phyloP scores from a whole-genome alignment of 192 early-diverging fungal species.

The Dispira parvispora region DNA sequence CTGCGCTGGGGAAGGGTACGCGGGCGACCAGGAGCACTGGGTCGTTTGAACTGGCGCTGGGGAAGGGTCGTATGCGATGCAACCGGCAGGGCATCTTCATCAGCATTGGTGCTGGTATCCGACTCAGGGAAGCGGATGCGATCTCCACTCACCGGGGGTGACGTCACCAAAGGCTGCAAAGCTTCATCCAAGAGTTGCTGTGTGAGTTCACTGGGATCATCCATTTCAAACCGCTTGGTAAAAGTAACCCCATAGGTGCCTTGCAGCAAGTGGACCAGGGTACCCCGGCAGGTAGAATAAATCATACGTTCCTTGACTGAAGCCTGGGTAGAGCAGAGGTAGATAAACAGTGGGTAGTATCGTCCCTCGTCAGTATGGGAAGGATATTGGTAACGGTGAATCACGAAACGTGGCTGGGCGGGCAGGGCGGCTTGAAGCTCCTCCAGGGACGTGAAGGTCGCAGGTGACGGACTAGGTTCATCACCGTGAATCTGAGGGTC shows the following conservation, averaged over 20 bases:
- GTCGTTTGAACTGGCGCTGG: slow-evolving; percentile 6
- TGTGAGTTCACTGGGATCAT: slow-evolving; percentile 36
- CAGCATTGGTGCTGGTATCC: not conserved
- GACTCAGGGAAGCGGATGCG: not conserved
- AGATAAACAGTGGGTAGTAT: slow-evolving; percentile 54
- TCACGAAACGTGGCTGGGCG: slow-evolving; percentile 43
- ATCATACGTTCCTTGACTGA: slow-evolving; percentile 85
- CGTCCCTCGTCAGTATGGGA: slow-evolving; percentile 9
- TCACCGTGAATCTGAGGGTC: not conserved
- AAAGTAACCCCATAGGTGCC: slow-evolving; percentile 33
- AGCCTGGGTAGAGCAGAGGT: slow-evolving; percentile 63
- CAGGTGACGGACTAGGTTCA: not conserved
- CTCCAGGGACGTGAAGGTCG: slow-evolving; percentile 12
- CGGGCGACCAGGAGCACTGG: slow-evolving; percentile 2
- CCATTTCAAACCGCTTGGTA: slow-evolving; percentile 50
- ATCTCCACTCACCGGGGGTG: not conserved
- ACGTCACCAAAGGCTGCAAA: slow-evolving; percentile 12
- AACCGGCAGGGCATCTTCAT: not conserved
- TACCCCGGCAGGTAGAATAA: slow-evolving; percentile 58
- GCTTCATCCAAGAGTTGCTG: slow-evolving; percentile 35
- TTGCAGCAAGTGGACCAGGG: slow-evolving; percentile 37
- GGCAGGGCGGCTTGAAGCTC: slow-evolving; percentile 35
- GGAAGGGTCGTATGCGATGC: not conserved
- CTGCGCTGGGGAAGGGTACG: not conserved
- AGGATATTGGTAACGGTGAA: slow-evolving; percentile 16